Conservation (phyloP, 192 early-diverging fungal species). For the Pilaira anomala region DNA sequence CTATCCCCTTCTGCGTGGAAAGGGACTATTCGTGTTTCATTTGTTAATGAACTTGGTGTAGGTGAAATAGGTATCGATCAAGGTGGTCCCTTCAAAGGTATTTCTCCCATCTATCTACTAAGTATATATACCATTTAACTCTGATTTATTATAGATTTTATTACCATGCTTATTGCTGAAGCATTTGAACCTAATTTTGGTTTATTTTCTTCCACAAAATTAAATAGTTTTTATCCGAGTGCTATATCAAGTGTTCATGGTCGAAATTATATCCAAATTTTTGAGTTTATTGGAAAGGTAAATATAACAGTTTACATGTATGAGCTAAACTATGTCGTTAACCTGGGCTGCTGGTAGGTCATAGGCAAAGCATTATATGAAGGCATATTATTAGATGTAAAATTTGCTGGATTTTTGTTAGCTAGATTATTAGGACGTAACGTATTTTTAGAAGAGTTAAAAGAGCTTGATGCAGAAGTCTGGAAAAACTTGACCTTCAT, state of each 20-base stretch:
- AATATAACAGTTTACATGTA: too few relatives aligned
- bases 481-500: conserved; percentile 52
- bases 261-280: conserved; percentile 38
- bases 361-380: conserved; percentile 65
- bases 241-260: conserved; percentile 40
- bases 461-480: conserved; percentile 53
- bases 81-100: conserved; percentile 82
- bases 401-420: conserved; percentile 61
- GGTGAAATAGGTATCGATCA: conserved; percentile 81
- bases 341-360: too few relatives aligned
- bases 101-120: conserved; percentile 34
- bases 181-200: conserved; percentile 53
- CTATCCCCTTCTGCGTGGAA: conserved; percentile 44
- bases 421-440: conserved; percentile 53
- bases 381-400: conserved; percentile 55
- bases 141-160: conserved; percentile 40
- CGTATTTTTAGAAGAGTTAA: conserved; percentile 58
- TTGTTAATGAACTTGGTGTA: conserved; percentile 49
- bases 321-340: too few relatives aligned
- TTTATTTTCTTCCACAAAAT: conserved; percentile 44
- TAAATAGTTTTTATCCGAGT: conserved; percentile 48
- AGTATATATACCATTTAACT: background rate
- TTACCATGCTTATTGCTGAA: conserved; percentile 48
- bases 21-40: conserved; percentile 49
- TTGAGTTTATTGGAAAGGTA: conserved; percentile 56